Percentiles rank a stretch among this genome's conserved stretches.
Conservation (phyloP, 2,329 filamentous ascomycete genomes). For the Trichoderma koningii region DNA sequence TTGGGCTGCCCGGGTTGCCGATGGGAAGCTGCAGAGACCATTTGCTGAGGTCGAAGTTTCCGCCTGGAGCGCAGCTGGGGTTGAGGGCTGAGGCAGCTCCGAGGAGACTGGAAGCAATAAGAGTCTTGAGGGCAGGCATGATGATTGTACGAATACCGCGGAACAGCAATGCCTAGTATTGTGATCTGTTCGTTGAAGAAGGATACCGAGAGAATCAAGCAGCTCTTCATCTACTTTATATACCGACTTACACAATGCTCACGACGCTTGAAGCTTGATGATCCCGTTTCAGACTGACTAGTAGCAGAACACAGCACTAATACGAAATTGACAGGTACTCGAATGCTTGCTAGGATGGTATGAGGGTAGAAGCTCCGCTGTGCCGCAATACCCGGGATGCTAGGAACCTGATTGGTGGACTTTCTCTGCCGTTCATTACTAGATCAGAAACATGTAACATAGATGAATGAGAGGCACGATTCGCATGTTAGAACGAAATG, state of each 20-base stretch:
- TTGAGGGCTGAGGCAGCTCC: conserved; percentile 23
- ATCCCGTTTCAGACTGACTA: conserved; percentile 10
- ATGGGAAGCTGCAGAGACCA: conserved; percentile 46
- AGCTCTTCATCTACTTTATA: conserved; percentile 1
- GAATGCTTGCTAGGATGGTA: conserved; percentile 1
- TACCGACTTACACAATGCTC: neutral
- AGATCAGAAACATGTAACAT: conserved; percentile 7
- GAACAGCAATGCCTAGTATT: neutral
- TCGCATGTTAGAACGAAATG: neutral
- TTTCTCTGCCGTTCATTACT: neutral
- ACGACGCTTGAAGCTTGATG: neutral
- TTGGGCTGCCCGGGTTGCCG: conserved; percentile 32
- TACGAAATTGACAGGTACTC: conserved; percentile 17
- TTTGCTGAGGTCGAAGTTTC: conserved; percentile 40
- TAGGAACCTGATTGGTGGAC: conserved; percentile 9
- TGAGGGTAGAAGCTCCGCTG: conserved; percentile 11
- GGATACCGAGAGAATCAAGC: neutral
- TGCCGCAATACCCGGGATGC: conserved; percentile 15
- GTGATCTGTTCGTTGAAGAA: neutral
- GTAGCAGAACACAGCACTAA: conserved; percentile 8
- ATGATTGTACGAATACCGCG: neutral
- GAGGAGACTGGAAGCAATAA: conserved; percentile 17
- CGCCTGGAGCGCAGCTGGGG: conserved; percentile 28
- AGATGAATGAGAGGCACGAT: conserved; percentile 2
- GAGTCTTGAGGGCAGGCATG: conserved; percentile 18